These are phyloP conservation scores for Russula earlei DNA, from an alignment of 768 basidiomycete species.

Conservation along the genomic window DNA sequence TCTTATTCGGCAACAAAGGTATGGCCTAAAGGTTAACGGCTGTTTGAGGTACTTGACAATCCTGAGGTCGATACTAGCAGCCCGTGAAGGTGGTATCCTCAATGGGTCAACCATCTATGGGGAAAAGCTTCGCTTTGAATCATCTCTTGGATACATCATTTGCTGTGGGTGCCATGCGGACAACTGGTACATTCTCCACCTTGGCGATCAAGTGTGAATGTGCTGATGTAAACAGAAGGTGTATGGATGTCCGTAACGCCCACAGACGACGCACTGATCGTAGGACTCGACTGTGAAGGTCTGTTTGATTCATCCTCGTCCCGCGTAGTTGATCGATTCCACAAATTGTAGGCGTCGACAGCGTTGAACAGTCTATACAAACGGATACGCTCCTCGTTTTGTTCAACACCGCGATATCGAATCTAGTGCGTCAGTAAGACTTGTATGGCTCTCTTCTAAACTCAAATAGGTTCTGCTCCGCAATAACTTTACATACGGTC, in stretches of 20 bases:
- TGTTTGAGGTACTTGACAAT: not conserved
- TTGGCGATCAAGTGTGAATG: not conserved
- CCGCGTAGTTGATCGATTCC: not conserved
- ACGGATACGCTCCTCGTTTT: conserved; percentile 55
- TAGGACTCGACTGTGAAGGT: conserved; percentile 61
- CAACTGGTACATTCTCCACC: conserved; percentile 46
- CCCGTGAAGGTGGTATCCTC: conserved; percentile 58
- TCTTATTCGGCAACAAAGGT: conserved; percentile 54
- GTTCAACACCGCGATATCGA: conserved; percentile 58
- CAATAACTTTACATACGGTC: conserved; percentile 53
- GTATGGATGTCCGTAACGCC: conserved; percentile 64
- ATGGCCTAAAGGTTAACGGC: not conserved
- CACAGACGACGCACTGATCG: conserved; percentile 42
- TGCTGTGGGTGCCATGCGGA: conserved; percentile 57
- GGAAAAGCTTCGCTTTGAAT: conserved; percentile 51
- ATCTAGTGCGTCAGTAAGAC: conserved; percentile 35
- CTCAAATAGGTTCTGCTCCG: conserved; percentile 46
- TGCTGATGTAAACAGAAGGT: conserved; percentile 35
- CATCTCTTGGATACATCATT: conserved; percentile 57
- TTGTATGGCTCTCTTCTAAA: conserved; percentile 25
- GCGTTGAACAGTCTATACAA: conserved; percentile 53
- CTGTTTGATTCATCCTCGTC: not conserved
- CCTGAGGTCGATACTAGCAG: conserved; percentile 24
- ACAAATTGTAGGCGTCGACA: conserved; percentile 40
- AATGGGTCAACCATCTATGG: conserved; percentile 62